Evolutionary conservation across 495 filamentous ascomycete species (phyloP).

Genomic region (Aspergillus avenaceus): DNA sequence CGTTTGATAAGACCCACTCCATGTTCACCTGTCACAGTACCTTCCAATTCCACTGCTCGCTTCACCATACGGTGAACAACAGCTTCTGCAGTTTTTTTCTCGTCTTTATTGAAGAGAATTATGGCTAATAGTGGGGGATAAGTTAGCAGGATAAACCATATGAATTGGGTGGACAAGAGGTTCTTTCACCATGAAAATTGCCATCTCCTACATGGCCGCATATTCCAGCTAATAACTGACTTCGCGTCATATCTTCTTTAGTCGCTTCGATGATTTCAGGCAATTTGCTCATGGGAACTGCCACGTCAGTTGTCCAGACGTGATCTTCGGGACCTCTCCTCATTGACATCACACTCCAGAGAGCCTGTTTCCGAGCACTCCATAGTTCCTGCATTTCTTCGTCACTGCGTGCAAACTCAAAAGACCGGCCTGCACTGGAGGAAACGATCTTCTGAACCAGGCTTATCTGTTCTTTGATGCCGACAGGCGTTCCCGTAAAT

Average conservation of each 20-base stretch:
- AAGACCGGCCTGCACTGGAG: constrained; percentile 41
- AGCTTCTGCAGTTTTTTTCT: constrained; percentile 34
- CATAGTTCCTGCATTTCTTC: constrained; percentile 57
- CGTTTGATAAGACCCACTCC: constrained; percentile 52
- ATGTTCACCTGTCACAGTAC: constrained; percentile 56
- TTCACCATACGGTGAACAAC: constrained; percentile 52
- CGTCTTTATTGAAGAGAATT: constrained; percentile 50
- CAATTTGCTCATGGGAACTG: constrained; percentile 58
- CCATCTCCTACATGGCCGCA: constrained; percentile 69
- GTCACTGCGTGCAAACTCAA: constrained; percentile 56
- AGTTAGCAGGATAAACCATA: not conserved
- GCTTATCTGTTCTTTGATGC: constrained; percentile 56
- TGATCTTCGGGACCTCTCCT: constrained; percentile 49
- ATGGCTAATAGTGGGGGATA: constrained; percentile 32
- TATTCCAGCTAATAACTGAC: constrained; percentile 54
- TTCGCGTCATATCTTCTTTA: constrained; percentile 53
- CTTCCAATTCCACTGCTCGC: constrained; percentile 53
- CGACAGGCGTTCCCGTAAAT: constrained; percentile 55
- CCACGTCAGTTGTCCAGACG: constrained; percentile 66
- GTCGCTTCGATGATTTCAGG: constrained; percentile 62
- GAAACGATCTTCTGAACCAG: constrained; percentile 55
- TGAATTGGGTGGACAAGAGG: not conserved
- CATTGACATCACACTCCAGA: constrained; percentile 61
- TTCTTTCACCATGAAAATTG: constrained; percentile 55
- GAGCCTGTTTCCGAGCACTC: constrained; percentile 57